Evolutionary conservation across 306 rosid species (phyloP), one percentile per base, ranked within the genome.

Genomic region (Amphicarpaea edgeworthii): DNA sequence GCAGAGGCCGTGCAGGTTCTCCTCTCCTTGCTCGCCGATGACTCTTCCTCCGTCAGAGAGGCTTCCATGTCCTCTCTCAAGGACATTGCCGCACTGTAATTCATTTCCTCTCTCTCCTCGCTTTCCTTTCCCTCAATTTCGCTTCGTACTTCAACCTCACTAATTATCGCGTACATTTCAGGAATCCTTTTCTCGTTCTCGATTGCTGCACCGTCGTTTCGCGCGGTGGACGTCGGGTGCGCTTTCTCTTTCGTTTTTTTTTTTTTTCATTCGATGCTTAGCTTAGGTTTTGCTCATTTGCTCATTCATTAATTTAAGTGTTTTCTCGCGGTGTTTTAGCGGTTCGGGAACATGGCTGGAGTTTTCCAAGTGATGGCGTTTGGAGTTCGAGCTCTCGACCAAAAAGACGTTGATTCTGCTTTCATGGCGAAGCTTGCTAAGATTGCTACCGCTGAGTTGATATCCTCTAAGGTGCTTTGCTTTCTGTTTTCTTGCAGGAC

Each of bases 291-390:
- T 50, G 7, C 38, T 57, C 1, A 32, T 32, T 8, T 1, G 0
- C 7, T 38, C 10, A 0, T 11, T 38, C 38, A 0, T 9, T 69
- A 0, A 0, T 21, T 12, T 30, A 1, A 71, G 7, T 59, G 0
- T 1, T 19, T 15, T 10, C 11, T 74, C 12, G 23, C 23, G 14
- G 8, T 64, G 68, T 77, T 83, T 71, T 82, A 94, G 98, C 88
- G 98, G 19, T 94, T 91, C 34, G 97, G 98, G 14, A 91, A 94
- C 55, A 87, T 94, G 90, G 96, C 97, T n/a, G 98, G 97, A 45
- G 85, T 91, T 80, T 94, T 91, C 79, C 93, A 88, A 90, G 97
- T 94, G 50, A 94, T 94, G 96, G 88, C 98, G 40, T 88, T 83
- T 40, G 98, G 93, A 70, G 97, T 94, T 43, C 83, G 88, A 54